Conservation (phyloP, 768 basidiomycete species). For the Paxillus ammoniavirescens region DNA sequence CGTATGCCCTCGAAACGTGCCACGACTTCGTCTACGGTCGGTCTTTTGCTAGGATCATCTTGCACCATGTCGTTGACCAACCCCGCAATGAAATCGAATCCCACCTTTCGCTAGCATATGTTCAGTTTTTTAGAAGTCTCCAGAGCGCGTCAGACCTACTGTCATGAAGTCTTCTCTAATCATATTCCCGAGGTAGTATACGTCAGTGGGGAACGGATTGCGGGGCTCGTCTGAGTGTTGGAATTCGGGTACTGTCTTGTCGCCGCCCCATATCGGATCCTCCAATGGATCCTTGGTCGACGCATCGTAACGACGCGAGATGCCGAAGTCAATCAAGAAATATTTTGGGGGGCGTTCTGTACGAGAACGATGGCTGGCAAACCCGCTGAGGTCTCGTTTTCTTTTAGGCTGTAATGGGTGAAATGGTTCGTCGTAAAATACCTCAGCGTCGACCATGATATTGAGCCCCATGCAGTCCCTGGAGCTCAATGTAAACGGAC, state of each 20-base stretch:
- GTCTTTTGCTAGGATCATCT: constrained; percentile 35
- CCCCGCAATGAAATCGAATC: constrained; percentile 32
- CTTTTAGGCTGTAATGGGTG: constrained; percentile 20
- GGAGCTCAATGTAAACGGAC: not conserved
- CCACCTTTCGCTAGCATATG: not conserved
- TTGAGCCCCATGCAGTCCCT: constrained; percentile 33
- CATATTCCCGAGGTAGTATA: constrained; percentile 43
- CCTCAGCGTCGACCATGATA: constrained; percentile 31
- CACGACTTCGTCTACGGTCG: constrained; percentile 37
- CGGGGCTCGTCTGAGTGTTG: constrained; percentile 19
- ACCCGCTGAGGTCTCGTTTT: constrained; percentile 19
- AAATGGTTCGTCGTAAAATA: constrained; percentile 26
- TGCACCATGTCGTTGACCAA: constrained; percentile 39
- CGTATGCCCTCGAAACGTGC: constrained; percentile 25
- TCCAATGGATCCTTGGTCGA: constrained; percentile 8
- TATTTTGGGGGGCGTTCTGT: constrained; percentile 25
- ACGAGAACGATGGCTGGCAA: constrained; percentile 23
- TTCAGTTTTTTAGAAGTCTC: not conserved
- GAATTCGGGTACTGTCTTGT: constrained; percentile 42
- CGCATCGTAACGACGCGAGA: constrained; percentile 28
- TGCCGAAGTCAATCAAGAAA: constrained; percentile 28
- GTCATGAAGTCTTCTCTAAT: constrained; percentile 31
- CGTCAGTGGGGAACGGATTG: constrained; percentile 43
- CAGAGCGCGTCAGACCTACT: constrained; percentile 5
- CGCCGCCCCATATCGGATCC: constrained; percentile 36